A percentile compares a stretch with the other conserved stretches of the same genome.
phyloP scores from a whole-genome alignment of 331 rosid genomes.

The Telfairia occidentalis region DNA sequence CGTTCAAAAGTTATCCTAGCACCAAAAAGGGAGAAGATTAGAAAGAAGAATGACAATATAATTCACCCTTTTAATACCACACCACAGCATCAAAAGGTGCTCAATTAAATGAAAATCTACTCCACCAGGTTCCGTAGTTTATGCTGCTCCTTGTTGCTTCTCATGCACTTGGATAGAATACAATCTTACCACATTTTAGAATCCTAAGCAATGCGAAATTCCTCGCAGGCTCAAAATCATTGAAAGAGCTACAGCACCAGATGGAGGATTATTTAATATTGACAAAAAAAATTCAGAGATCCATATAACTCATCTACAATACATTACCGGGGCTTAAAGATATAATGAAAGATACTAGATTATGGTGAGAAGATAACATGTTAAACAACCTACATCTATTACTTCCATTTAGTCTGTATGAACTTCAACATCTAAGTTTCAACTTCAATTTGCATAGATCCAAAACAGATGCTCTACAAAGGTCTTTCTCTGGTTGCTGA shows the following conservation, averaged over 20 bases:
- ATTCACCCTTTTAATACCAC: neutral
- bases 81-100: neutral
- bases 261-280: neutral
- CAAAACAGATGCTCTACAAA: neutral
- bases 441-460: neutral
- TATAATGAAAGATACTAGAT: neutral
- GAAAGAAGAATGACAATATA: neutral
- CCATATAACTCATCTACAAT: neutral
- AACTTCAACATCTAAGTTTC: neutral
- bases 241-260: neutral
- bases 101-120: neutral
- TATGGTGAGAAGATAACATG: neutral
- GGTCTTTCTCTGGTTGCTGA: neutral
- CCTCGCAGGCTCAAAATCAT: neutral
- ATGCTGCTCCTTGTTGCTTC: neutral
- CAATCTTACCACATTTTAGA: neutral
- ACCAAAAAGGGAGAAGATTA: neutral
- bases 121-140: neutral
- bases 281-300: neutral
- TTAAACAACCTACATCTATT: neutral
- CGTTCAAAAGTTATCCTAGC: slow-evolving; percentile 30
- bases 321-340: neutral
- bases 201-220: neutral
- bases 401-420: neutral
- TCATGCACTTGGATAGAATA: neutral